Evolutionary conservation across 257 asterid genomes (phyloP).

Genomic region (Catharanthus roseus): DNA sequence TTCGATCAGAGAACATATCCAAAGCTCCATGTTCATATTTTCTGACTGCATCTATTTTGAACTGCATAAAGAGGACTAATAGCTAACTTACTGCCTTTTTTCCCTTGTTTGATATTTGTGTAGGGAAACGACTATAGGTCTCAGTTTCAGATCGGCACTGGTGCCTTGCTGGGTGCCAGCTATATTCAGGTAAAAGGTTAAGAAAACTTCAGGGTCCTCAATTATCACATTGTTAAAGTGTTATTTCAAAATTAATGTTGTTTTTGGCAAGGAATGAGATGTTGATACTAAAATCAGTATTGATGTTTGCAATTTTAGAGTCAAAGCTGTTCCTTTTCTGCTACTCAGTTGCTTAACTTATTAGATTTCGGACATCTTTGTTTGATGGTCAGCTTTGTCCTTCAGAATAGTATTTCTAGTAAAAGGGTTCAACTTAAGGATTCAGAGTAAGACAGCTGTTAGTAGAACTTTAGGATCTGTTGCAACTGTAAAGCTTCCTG

Average conservation of each 20-base stretch:
- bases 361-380: neutral
- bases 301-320: neutral
- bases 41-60: neutral
- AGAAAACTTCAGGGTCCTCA: neutral
- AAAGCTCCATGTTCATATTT: neutral
- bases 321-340: no score
- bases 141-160: constrained; percentile 83
- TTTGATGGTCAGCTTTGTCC: neutral
- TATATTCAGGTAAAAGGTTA: constrained; percentile 75
- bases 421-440: neutral
- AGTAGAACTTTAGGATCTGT: neutral
- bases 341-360: neutral
- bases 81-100: neutral
- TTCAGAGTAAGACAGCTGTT: neutral
- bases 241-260: neutral
- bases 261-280: neutral
- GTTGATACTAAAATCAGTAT: neutral
- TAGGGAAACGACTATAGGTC: constrained; percentile 86
- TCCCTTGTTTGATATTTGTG: constrained; percentile 18
- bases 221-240: neutral
- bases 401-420: neutral
- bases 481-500: neutral
- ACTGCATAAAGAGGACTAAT: neutral
- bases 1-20: neutral
- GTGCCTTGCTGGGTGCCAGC: constrained; percentile 84